These are phyloP conservation scores for Garcia nutans DNA, from an alignment of 345 rosid species.

Conservation along the genomic window DNA sequence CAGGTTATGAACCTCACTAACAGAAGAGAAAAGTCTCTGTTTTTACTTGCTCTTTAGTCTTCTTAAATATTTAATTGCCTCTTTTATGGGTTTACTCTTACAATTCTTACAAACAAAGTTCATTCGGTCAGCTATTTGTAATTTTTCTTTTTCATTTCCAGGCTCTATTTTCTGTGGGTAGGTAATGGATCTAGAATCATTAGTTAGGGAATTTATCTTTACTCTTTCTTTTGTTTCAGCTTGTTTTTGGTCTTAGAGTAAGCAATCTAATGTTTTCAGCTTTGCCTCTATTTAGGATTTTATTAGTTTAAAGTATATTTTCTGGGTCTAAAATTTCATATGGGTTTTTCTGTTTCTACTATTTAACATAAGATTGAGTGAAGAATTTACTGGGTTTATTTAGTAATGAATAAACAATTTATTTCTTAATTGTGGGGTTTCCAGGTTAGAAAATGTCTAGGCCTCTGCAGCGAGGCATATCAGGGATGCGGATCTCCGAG, in stretches of 20 bases:
- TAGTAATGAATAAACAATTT: not conserved
- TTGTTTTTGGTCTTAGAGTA: not conserved
- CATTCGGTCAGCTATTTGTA: not conserved
- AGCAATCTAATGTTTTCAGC: not conserved
- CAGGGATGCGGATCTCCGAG: slow-evolving; percentile 63
- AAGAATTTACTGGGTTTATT: not conserved
- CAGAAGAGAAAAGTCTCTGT: slow-evolving; percentile 14
- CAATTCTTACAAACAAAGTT: not conserved
- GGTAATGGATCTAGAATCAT: slow-evolving; percentile 40
- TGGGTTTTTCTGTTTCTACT: not conserved
- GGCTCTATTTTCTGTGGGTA: slow-evolving; percentile 15
- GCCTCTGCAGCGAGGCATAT: slow-evolving; percentile 75
- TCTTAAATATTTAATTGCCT: slow-evolving; percentile 19
- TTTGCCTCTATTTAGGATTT: not conserved
- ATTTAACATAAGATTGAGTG: not conserved
- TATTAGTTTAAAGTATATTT: not conserved
- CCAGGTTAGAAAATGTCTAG: slow-evolving; percentile 59
- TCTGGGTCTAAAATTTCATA: slow-evolving; percentile 12
- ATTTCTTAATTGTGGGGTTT: slow-evolving; percentile 22
- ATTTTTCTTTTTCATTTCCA: not conserved
- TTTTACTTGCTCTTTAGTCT: slow-evolving; percentile 15
- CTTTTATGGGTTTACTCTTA: slow-evolving; percentile 14
- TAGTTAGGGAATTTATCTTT: slow-evolving; percentile 19
- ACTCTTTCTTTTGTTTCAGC: slow-evolving; percentile 4
- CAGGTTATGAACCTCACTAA: slow-evolving; percentile 2